Evolutionary conservation across 2,329 filamentous ascomycete species (phyloP).

Genomic region (Blastomyces gilchristii): DNA sequence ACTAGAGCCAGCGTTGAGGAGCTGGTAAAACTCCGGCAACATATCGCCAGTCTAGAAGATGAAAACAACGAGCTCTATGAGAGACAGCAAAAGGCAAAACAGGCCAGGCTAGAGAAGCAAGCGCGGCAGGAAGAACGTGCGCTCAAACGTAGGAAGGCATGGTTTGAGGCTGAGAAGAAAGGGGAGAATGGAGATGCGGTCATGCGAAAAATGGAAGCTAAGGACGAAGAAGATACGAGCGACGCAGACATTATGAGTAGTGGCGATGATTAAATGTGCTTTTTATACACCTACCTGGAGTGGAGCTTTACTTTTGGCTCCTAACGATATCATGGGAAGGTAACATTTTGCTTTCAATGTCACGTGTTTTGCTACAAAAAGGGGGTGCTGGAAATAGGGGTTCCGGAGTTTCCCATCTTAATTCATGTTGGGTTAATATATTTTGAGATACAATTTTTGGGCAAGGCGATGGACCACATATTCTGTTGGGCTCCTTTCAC

Average conservation of each 20-base stretch:
- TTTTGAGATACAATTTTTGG: background rate
- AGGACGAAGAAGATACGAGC: constrained; percentile 25
- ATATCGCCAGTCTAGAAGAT: constrained; percentile 28
- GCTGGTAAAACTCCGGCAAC: constrained; percentile 28
- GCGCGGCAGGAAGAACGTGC: constrained; percentile 33
- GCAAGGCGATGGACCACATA: background rate
- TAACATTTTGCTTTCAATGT: background rate
- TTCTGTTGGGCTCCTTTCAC: background rate
- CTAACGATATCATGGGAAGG: background rate
- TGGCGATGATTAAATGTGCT: constrained; percentile 19
- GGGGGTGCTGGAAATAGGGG: background rate
- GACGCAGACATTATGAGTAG: constrained; percentile 29
- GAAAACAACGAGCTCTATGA: constrained; percentile 31
- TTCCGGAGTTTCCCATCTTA: background rate
- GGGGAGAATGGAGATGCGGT: constrained; percentile 33
- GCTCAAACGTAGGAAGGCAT: constrained; percentile 32
- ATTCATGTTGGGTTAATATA: background rate
- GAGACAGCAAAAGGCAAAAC: constrained; percentile 28
- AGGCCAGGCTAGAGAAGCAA: constrained; percentile 26
- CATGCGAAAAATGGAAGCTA: constrained; percentile 31
- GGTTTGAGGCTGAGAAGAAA: constrained; percentile 37
- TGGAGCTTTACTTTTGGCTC: background rate
- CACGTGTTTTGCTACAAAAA: background rate
- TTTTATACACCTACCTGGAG: background rate
- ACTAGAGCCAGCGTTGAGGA: constrained; percentile 29